Percentiles rank a stretch among this genome's conserved stretches.
These are phyloP conservation scores for Malassezia nana DNA, from an alignment of 1,284 basidiomycete genomes.

Conservation along the genomic window DNA sequence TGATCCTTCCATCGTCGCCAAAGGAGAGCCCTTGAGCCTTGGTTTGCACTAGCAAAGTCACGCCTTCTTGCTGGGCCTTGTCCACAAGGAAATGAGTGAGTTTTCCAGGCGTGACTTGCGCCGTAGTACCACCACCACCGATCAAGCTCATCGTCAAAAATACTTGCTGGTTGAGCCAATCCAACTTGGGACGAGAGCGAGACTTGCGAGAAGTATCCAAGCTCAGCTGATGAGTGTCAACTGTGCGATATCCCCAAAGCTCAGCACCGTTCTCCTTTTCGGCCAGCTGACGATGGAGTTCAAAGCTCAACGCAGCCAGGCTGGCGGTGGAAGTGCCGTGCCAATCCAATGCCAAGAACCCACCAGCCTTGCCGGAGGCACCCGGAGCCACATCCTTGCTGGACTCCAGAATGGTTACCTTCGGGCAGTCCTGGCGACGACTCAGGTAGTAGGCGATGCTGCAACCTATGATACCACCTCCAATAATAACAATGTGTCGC, in stretches of 20 bases:
- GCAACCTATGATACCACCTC: constrained; percentile 67
- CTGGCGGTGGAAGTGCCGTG: constrained; percentile 50
- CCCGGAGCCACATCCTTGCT: constrained; percentile 55
- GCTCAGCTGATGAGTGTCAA: constrained; percentile 48
- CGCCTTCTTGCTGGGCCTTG: constrained; percentile 50
- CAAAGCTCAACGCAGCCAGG: constrained; percentile 66
- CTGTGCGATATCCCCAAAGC: constrained; percentile 74
- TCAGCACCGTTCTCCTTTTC: constrained; percentile 60
- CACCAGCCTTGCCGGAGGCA: constrained; percentile 81
- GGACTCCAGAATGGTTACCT: constrained; percentile 62
- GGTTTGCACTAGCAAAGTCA: constrained; percentile 48
- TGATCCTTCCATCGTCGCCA: constrained; percentile 18
- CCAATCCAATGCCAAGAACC: constrained; percentile 76
- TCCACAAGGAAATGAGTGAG: constrained; percentile 70
- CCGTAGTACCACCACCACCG: constrained; percentile 54
- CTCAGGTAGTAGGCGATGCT: constrained; percentile 69
- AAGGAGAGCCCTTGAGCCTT: constrained; percentile 31
- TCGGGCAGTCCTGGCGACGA: constrained; percentile 6
- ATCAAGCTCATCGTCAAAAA: constrained; percentile 38
- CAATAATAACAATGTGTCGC: constrained; percentile 43
- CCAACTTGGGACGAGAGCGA: constrained; percentile 20
- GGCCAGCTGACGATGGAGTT: constrained; percentile 68
- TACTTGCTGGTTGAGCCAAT: constrained; percentile 46
- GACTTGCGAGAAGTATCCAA: constrained; percentile 27
- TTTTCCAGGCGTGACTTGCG: constrained; percentile 69